These are phyloP conservation scores for Cenchrus fungigraminus DNA, from an alignment of 176 grass and related monocot species.

Conservation along the genomic window DNA sequence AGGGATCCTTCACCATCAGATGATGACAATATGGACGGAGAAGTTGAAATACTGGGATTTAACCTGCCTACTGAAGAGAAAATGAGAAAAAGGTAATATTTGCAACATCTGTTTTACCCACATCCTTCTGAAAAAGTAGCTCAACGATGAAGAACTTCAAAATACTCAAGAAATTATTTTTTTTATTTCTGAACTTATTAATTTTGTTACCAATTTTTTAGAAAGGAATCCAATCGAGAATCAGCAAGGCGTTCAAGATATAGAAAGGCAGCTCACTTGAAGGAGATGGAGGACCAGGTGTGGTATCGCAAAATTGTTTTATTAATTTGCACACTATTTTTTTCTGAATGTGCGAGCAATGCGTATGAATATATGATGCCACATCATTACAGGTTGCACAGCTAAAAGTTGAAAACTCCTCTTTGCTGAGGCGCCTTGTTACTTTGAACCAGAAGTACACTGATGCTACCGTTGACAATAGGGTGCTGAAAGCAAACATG, in stretches of 20 bases:
- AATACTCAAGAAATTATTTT: not conserved
- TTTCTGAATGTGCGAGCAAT: not conserved
- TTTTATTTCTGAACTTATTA: not conserved
- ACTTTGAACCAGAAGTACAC: conserved; percentile 60
- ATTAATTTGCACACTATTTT: not conserved
- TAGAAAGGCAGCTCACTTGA: conserved; percentile 83
- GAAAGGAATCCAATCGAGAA: conserved; percentile 85
- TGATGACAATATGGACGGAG: conserved; percentile 64
- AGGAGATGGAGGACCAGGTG: conserved; percentile 77
- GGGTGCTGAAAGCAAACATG: conserved; percentile 62
- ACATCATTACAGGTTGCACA: conserved; percentile 52
- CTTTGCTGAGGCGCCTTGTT: conserved; percentile 57
- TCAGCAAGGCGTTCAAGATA: conserved; percentile 82
- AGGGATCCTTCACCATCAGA: conserved; percentile 66
- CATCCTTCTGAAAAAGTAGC: not conserved
- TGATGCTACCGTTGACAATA: conserved; percentile 56
- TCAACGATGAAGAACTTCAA: not conserved
- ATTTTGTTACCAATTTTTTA: conserved; percentile 27
- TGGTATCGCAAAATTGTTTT: not conserved
- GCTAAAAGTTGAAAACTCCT: conserved; percentile 66
- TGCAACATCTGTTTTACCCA: not conserved
- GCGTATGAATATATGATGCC: not conserved
- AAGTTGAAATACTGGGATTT: conserved; percentile 56
- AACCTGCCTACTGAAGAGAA: conserved; percentile 53
- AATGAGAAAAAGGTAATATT: conserved; percentile 63